phyloP scores from a whole-genome alignment of 1,139 yeast genomes.

The Kazachstania sp. region DNA sequence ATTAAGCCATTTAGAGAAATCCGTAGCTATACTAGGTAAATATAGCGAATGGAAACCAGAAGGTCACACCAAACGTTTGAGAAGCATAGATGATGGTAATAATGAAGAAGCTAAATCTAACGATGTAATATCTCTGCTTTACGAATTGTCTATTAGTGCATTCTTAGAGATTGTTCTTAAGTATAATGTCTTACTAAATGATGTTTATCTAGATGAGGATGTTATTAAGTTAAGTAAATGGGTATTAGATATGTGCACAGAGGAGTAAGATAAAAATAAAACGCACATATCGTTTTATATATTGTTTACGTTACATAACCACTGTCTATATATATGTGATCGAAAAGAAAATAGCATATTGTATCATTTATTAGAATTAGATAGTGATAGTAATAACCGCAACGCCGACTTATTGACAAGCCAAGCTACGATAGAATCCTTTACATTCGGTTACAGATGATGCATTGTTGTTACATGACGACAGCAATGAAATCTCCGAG shows the following conservation, averaged over 20 bases:
- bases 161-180: slow-evolving; percentile 56
- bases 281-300: not conserved
- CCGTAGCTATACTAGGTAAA: slow-evolving; percentile 47
- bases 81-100: slow-evolving; percentile 6
- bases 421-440: no score
- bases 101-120: slow-evolving; percentile 17
- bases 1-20: slow-evolving; percentile 49
- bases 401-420: no score
- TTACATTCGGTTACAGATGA: no score
- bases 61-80: slow-evolving; percentile 1
- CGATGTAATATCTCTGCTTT: slow-evolving; percentile 46
- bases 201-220: slow-evolving; percentile 50
- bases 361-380: no score
- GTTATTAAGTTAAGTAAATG: slow-evolving; percentile 62
- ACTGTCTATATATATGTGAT: no score
- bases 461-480: no score
- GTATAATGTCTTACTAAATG: slow-evolving; percentile 55
- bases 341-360: no score
- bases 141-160: slow-evolving; percentile 54
- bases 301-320: no score
- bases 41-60: slow-evolving; percentile 32
- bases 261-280: not conserved
- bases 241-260: slow-evolving; percentile 46
- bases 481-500: no score
- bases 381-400: no score